Conservation (phyloP, 192 early-diverging fungal genomes). For the Coemansia sp. region DNA sequence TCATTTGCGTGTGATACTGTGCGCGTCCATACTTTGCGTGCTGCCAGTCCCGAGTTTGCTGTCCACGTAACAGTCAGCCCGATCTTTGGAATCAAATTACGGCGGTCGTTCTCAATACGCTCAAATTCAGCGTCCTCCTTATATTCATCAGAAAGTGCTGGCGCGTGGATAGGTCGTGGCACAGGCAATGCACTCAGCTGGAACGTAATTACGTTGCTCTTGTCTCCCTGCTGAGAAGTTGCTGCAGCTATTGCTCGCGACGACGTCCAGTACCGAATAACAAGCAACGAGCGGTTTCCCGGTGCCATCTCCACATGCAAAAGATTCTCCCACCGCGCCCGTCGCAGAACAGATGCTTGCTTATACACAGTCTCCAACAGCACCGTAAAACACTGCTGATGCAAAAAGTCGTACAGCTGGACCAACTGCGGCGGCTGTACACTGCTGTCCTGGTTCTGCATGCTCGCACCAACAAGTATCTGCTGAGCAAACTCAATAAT, state of each 20-base stretch:
- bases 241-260: conserved; percentile 15
- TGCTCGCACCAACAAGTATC: conserved; percentile 23
- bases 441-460: background rate
- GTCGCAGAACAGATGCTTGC: conserved; percentile 52
- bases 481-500: conserved; percentile 31
- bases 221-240: background rate
- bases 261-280: conserved; percentile 45
- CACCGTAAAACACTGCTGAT: conserved; percentile 62
- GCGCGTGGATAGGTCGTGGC: conserved; percentile 46
- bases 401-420: conserved; percentile 72
- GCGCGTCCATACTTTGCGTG: conserved; percentile 29
- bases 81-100: conserved; percentile 41
- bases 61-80: conserved; percentile 37
- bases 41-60: conserved; percentile 26
- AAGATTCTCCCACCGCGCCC: conserved; percentile 46
- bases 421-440: conserved; percentile 60
- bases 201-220: conserved; percentile 28
- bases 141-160: background rate
- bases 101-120: conserved; percentile 40
- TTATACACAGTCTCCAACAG: conserved; percentile 68
- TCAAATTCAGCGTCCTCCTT: conserved; percentile 18
- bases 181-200: conserved; percentile 25
- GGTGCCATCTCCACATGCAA: conserved; percentile 37
- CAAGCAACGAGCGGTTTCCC: conserved; percentile 24
- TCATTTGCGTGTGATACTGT: conserved; percentile 32